phyloP scores from a whole-genome alignment of 2,329 filamentous ascomycete genomes.

The Colletotrichum spaethianum region DNA sequence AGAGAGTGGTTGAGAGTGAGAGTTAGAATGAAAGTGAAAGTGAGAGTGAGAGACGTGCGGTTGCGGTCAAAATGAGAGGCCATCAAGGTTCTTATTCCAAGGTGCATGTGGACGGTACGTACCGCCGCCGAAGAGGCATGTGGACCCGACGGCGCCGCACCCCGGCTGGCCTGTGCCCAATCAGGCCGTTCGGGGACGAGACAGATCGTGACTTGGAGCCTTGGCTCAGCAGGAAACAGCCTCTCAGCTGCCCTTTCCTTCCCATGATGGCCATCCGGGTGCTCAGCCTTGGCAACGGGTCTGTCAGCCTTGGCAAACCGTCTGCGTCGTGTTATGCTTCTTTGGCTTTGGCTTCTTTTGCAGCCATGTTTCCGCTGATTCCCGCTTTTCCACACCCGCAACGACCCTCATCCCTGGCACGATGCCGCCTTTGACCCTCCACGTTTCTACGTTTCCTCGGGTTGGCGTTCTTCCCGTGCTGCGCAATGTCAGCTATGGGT shows the following conservation, averaged over 20 bases:
- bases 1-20: neutral
- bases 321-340: slow-evolving; percentile 35
- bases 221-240: neutral
- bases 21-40: neutral
- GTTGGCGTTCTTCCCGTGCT: neutral
- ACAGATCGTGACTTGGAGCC: slow-evolving; percentile 20
- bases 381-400: slow-evolving; percentile 13
- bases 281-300: slow-evolving; percentile 37
- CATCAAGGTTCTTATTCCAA: slow-evolving; percentile 37
- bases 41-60: neutral
- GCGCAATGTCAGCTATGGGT: neutral
- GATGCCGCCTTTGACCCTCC: neutral
- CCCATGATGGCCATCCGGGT: slow-evolving; percentile 32
- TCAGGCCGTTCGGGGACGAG: slow-evolving; percentile 17
- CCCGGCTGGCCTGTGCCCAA: slow-evolving; percentile 15
- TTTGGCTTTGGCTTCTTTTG: neutral
- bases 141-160: slow-evolving; percentile 1
- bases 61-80: slow-evolving; percentile 21
- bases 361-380: neutral
- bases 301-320: slow-evolving; percentile 39
- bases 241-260: neutral
- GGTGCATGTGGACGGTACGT: neutral
- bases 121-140: neutral
- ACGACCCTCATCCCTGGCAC: neutral
- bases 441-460: neutral